A percentile compares a stretch with the other conserved stretches of the same genome.
Evolutionary conservation across 208 protist genomes (phyloP).

Genomic region (Herpetomonas tarakana): DNA sequence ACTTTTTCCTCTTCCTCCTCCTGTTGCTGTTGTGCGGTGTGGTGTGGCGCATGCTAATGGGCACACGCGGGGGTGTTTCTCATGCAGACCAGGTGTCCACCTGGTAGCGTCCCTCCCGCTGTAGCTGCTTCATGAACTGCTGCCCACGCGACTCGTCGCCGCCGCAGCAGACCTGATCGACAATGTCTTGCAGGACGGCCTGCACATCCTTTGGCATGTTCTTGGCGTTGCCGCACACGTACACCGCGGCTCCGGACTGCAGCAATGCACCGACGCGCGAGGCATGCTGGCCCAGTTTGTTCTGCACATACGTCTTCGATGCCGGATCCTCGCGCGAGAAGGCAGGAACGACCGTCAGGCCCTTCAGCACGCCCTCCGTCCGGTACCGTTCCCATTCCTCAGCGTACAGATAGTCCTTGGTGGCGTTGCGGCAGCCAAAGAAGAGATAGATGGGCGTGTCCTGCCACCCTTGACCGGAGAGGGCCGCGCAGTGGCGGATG

Average conservation of each 20-base stretch:
- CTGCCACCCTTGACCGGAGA: constrained; percentile 16
- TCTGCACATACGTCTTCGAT: constrained; percentile 87
- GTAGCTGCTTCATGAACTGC: constrained; percentile 30
- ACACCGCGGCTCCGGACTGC: constrained; percentile 30
- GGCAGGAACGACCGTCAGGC: constrained; percentile 62
- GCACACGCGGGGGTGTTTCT: too few species aligned
- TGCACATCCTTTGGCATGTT: constrained; percentile 82
- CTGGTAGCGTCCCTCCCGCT: constrained; percentile 58
- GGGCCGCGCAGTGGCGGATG: constrained; percentile 62
- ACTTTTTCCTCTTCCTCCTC: background rate
- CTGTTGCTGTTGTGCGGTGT: too few species aligned
- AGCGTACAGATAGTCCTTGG: constrained; percentile 74
- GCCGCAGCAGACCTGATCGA: constrained; percentile 37
- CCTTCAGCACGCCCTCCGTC: constrained; percentile 21
- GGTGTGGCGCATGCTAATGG: too few species aligned
- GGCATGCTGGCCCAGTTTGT: constrained; percentile 71
- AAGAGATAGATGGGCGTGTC: constrained; percentile 72
- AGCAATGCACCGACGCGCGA: constrained; percentile 47
- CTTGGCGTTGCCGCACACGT: constrained; percentile 87
- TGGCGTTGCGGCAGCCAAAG: constrained; percentile 68
- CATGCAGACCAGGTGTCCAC: constrained; percentile 88
- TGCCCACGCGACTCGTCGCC: constrained; percentile 35
- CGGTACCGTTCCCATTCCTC: constrained; percentile 53
- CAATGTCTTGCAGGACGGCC: constrained; percentile 46
- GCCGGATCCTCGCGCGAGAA: constrained; percentile 75